A percentile compares a stretch with the other conserved stretches of the same genome.
Evolutionary conservation across 345 rosid species (phyloP).

Genomic region (Salix koriyanagi): DNA sequence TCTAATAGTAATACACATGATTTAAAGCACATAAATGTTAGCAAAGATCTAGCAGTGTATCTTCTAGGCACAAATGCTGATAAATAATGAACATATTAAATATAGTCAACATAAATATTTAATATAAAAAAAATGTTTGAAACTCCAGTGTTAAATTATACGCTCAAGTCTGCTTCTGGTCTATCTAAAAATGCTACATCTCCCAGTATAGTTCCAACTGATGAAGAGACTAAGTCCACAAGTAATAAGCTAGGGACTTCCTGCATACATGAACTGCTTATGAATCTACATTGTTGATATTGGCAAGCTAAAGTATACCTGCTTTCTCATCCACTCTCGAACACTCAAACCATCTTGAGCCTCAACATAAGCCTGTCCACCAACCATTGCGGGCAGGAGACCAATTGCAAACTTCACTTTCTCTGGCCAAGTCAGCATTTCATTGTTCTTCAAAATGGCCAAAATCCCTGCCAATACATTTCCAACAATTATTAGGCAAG

Average conservation of each 20-base stretch:
- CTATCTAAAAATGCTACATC: neutral
- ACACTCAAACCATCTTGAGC: constrained; percentile 88
- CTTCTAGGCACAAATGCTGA: neutral
- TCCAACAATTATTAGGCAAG: neutral
- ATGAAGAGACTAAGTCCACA: neutral
- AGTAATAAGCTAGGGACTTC: neutral
- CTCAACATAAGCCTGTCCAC: constrained; percentile 90
- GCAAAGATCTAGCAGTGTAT: neutral
- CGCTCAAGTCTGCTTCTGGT: neutral
- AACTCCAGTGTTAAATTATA: neutral
- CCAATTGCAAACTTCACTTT: constrained; percentile 95
- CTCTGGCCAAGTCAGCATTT: constrained; percentile 97
- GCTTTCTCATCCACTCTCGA: constrained; percentile 86
- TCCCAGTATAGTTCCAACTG: neutral
- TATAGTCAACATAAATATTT: too few relatives aligned
- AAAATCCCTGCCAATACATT: constrained; percentile 57
- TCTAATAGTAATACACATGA: neutral
- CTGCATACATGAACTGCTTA: neutral
- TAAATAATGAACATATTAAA: neutral
- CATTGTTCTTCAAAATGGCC: constrained; percentile 85
- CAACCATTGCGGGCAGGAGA: constrained; percentile 86
- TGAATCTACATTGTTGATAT: neutral
- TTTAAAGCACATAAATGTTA: neutral
- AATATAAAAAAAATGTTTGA: neutral
- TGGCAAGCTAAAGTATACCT: constrained; percentile 38